These are phyloP conservation scores for Bipolaris victoriae DNA, from an alignment of 2,329 filamentous ascomycete genomes.

Conservation along the genomic window DNA sequence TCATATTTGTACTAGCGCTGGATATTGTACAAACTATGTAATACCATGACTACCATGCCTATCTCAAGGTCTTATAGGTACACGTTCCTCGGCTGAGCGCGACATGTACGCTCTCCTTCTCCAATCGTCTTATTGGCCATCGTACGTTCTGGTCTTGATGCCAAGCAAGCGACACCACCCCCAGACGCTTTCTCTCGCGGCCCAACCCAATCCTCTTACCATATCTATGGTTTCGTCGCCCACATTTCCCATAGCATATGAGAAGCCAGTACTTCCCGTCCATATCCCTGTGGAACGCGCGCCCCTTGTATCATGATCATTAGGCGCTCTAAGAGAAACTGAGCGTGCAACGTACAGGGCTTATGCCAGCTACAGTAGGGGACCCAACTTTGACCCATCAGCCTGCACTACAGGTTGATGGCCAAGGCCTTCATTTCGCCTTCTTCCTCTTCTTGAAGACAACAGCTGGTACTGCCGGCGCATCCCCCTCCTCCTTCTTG, in stretches of 20 bases:
- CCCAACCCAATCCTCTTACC: not conserved
- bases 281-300: not conserved
- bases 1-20: not conserved
- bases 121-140: not conserved
- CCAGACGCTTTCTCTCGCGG: not conserved
- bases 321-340: not conserved
- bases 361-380: not conserved
- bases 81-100: not conserved
- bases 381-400: not conserved
- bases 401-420: not conserved
- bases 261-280: not conserved
- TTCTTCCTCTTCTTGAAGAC: conserved; percentile 85
- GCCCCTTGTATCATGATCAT: not conserved
- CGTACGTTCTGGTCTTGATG: not conserved
- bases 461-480: conserved; percentile 53
- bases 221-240: not conserved
- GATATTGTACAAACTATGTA: not conserved
- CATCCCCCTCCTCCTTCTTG: conserved; percentile 31
- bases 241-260: not conserved
- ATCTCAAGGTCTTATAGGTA: not conserved
- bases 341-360: not conserved
- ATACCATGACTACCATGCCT: not conserved
- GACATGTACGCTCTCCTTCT: not conserved
- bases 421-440: conserved; percentile 47
- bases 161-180: not conserved